Evolutionary conservation across 2,329 filamentous ascomycete species (phyloP).

Genomic region (Akanthomyces uredinophilus): DNA sequence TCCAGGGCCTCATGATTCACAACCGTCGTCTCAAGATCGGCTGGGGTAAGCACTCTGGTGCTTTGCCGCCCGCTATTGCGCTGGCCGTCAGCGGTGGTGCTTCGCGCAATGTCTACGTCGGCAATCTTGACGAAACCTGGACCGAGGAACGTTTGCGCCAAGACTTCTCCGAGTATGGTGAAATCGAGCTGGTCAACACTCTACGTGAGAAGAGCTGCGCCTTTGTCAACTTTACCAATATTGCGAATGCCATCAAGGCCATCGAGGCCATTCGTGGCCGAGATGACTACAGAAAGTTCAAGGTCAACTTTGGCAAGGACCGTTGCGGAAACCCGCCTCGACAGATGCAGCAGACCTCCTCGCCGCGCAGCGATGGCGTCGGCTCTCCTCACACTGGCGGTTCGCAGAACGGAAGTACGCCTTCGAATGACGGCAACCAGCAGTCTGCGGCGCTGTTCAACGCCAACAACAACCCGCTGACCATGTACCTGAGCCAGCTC

Average conservation of each 20-base stretch:
- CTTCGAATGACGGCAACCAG: constrained; percentile 49
- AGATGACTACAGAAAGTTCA: constrained; percentile 97
- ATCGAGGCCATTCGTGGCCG: constrained; percentile 93
- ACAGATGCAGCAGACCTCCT: constrained; percentile 66
- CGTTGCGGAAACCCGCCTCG: constrained; percentile 93
- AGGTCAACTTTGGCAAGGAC: constrained; percentile 99
- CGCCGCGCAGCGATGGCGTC: constrained; percentile 59
- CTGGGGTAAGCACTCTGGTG: constrained; percentile 98
- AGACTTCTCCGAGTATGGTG: constrained; percentile 95
- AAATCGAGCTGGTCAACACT: constrained; percentile 96
- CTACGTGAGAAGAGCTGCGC: constrained; percentile 98
- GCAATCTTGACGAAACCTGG: constrained; percentile 96
- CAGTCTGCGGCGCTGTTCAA: constrained; percentile 73
- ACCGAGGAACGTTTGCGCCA: constrained; percentile 91
- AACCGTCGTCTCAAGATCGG: constrained; percentile 97
- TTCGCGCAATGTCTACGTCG: constrained; percentile 97
- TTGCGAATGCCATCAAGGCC: constrained; percentile 98
- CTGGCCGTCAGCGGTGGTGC: constrained; percentile 93
- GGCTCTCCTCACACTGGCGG: constrained; percentile 55
- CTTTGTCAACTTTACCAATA: constrained; percentile 99
- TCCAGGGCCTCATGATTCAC: constrained; percentile 98
- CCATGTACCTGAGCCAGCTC: constrained; percentile 86
- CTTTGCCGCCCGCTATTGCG: constrained; percentile 90
- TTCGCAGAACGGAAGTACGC: constrained; percentile 54
- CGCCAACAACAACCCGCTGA: constrained; percentile 79